Base-by-base conservation (phyloP, 129 eudicot genomes). In the Scalesia atractyloides region DNA sequence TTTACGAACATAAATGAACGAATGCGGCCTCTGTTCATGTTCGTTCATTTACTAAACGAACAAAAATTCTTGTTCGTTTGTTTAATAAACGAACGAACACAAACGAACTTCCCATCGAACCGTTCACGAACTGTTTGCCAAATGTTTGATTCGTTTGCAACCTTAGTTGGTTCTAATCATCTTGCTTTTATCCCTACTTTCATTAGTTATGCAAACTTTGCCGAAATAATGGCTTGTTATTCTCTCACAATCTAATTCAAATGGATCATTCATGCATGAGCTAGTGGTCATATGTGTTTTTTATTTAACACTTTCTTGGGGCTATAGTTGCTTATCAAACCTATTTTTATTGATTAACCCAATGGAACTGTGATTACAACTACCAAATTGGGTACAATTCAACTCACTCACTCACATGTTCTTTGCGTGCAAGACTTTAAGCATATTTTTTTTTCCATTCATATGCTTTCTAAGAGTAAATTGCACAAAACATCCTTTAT, bases 221-320 rank as follows among this genome's bases (percentile, higher is more conserved):
- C 13, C 13, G 41, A 41, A 18, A 66, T 44, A 1, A 19, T n/a
- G 9, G 20, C 10, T 3, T 44, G 39, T 20, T 8, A 18, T 20
- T 11, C 57, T 11, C 5, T 4, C 3, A 6, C 5, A 1, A 0
- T 13, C 2, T 0, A 18, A 0, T 3, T 39, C 0, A 11, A 24
- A 11, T 66, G 57, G 57, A 66, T 66, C 9, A 22, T 66, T 20
- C 20, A 22, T 46, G 22, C 22, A 1, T 1, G 71, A 0, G 57
- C 71, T 1, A 66, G 57, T 20, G 5, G 47, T 47, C 71, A 66
- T 22, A 66, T 20, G 71, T 66, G 71, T 22, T 66, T 5, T 5
- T 46, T 15, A 66, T 22, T 26, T 0, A 46, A 19, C 56, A 10
- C 24, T 0, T 17, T 66, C 0, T 10, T 9, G 0, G 0, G 14